Evolutionary conservation across 768 basidiomycete genomes (phyloP), one percentile per base, ranked within the genome.

Genomic region (Chlorophyllum brunneum): DNA sequence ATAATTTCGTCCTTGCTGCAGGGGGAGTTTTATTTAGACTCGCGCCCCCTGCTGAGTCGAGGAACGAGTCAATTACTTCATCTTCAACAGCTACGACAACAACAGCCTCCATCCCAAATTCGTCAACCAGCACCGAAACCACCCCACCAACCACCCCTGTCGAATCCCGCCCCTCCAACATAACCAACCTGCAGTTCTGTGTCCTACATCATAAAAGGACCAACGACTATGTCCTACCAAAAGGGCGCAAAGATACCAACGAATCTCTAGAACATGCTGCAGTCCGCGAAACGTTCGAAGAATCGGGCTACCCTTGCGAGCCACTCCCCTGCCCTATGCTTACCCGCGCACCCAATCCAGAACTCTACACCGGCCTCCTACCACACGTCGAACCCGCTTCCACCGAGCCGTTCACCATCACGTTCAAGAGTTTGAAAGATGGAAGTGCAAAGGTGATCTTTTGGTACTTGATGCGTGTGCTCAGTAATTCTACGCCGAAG

Each of bases 261-360:
- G 84, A 85, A 63, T 65, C 68, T 4, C 66, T 81, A 15, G 75
- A 78, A 49, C 57, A 51, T 1, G 70, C 83, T 1, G 83, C 83
- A 0, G 55, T 81, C 4, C 71, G 85, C 15, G 84, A 86, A 65
- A 82, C 82, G 0, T 82, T 71, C 60, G 85, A 83, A 59, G 83
- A 85, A 67, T 85, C 82, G 0, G 83, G 82, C 4, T 85, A 79
- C 57, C 65, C 64, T 3, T 84, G 83, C 62, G 59, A 64, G 18
- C 64, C 80, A 31, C 71, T 81, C 56, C 76, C 79, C 1, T 65
- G 72, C 41, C 68, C 66, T 40, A 75, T 85, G 71, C 61, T 66
- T 41, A 85, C 82, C 13, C 74, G 79, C n/a, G 83, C 82, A 4
- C 80, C 82, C 1, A 55, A 59, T 16, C 68, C 78, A 0, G 75